Base-by-base conservation (phyloP, 768 basidiomycete genomes). In the Fomitopsis serialis region DNA sequence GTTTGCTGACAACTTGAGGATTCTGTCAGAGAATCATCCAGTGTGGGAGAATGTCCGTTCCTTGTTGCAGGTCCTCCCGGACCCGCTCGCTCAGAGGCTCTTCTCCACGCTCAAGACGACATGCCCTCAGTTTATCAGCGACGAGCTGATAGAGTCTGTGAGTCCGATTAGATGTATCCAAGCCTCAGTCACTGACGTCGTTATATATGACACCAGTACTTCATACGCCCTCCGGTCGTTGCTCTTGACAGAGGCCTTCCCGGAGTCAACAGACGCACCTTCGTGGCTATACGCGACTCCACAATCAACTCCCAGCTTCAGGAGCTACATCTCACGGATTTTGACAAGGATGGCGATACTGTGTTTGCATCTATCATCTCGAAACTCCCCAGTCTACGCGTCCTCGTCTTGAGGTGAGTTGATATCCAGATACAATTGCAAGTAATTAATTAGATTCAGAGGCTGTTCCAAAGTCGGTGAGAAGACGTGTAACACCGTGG, bases 381-480 rank as follows among this genome's bases (percentile, higher is more conserved):
- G 3, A 69, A 70, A 9, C 66, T 85, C 11, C 68, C 78, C 1
- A 54, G 60, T 13, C 68, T 87, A 40, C 72, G 70, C 36, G 63
- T 72, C 2, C 68, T 89, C 13, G 72, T 76, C 19, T 71, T 89
- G 55, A 72, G 82, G 87, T 87, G 70, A 17, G 48, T 32, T 8
- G 22, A 23, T 32, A 32, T 32, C 11, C 29, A 32, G 11, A 32
- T 32, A 32, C 11, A 15, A 5, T 15, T 22, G 45, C 34, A 35
- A 15, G 35, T 34, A 50, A 54, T 24, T 24, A 21, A 13, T 45
- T 56, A 59, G 17, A 9, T 52, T 23, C 61, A 88, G 86, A 3
- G 82, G 80, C 22, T 86, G 84, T 61, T 70, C 76, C 10, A 81
- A 80, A 62, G 84, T 80, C 11, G 77, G 78, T 6, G 54, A 72